These are phyloP conservation scores for Termitomyces eurrhizus DNA, from an alignment of 768 basidiomycete species.

Conservation along the genomic window DNA sequence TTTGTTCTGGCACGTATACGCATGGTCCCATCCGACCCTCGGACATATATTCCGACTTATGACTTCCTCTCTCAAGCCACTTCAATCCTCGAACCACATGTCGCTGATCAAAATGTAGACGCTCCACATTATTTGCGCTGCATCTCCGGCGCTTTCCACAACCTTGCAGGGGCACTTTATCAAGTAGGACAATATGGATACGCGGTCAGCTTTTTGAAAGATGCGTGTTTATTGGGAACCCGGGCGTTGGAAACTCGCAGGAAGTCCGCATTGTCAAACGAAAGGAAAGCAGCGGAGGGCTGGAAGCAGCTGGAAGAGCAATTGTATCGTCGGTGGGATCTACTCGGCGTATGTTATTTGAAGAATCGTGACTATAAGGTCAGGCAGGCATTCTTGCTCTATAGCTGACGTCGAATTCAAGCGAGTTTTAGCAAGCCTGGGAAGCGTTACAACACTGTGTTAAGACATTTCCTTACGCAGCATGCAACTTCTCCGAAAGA, in stretches of 20 bases:
- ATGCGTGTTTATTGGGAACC: constrained; percentile 54
- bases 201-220: constrained; percentile 63
- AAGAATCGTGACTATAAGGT: constrained; percentile 81
- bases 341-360: constrained; percentile 73
- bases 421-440: constrained; percentile 50
- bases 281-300: constrained; percentile 28
- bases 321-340: constrained; percentile 71
- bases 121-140: constrained; percentile 62
- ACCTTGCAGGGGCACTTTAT: constrained; percentile 67
- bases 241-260: constrained; percentile 36
- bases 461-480: constrained; percentile 47
- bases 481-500: constrained; percentile 34
- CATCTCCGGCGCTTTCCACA: constrained; percentile 68
- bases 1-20: constrained; percentile 49
- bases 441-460: constrained; percentile 52
- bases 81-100: constrained; percentile 26
- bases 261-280: background rate
- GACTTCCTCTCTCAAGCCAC: constrained; percentile 43
- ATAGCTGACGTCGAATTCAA: constrained; percentile 3
- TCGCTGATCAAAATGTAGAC: constrained; percentile 19
- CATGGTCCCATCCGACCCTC: constrained; percentile 35
- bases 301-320: constrained; percentile 65
- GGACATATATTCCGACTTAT: constrained; percentile 44
- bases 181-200: constrained; percentile 57
- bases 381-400: constrained; percentile 14